phyloP scores from a whole-genome alignment of 2,329 filamentous ascomycete genomes.

The Laburnicola sp. region DNA sequence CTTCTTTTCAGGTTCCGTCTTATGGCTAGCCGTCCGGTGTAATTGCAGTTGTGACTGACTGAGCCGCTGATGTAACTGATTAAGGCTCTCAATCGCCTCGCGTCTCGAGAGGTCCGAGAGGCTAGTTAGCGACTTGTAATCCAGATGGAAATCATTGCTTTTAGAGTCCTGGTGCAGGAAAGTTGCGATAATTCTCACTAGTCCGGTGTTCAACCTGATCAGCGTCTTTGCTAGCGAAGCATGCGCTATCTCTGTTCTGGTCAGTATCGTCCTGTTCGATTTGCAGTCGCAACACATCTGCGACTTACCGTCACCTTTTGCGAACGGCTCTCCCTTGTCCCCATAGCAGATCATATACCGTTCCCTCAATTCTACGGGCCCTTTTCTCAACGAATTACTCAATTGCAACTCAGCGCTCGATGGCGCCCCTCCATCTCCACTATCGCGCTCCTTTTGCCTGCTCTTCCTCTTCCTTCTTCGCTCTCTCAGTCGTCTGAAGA shows the following conservation, averaged over 20 bases:
- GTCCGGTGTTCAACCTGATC: conserved; percentile 52
- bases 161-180: conserved; percentile 47
- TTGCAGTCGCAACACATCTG: background rate
- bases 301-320: conserved; percentile 50
- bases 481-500: conserved; percentile 49
- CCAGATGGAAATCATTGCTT: conserved; percentile 38
- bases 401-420: conserved; percentile 44
- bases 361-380: conserved; percentile 48
- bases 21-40: conserved; percentile 22
- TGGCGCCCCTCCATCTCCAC: conserved; percentile 20
- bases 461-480: conserved; percentile 34
- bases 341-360: conserved; percentile 47
- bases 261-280: background rate
- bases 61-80: conserved; percentile 45
- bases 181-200: conserved; percentile 51
- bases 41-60: conserved; percentile 42
- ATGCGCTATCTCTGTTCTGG: conserved; percentile 48
- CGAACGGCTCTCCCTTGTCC: conserved; percentile 46
- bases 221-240: conserved; percentile 51
- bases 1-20: conserved; percentile 26
- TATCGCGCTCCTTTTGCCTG: conserved; percentile 23
- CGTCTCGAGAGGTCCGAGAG: conserved; percentile 51
- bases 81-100: conserved; percentile 50
- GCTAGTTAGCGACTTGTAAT: conserved; percentile 51
- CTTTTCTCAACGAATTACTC: conserved; percentile 46